A percentile compares a stretch with the other conserved stretches of the same genome.
These are phyloP conservation scores for Meira miltonrushii DNA, from an alignment of 1,284 basidiomycete species.

Conservation along the genomic window DNA sequence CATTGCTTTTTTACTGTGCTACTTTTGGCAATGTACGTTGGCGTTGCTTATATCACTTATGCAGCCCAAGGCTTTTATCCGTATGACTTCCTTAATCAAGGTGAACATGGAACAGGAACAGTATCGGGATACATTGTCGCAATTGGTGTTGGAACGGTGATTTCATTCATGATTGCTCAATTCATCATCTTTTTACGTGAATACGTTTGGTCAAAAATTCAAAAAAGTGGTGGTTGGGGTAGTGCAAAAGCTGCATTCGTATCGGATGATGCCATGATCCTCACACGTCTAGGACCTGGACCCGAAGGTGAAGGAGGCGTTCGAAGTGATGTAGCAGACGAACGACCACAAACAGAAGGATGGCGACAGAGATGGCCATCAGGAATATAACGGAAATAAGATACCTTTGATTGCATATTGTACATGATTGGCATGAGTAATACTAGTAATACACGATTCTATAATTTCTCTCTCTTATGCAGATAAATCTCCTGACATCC, in stretches of 20 bases:
- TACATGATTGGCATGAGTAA: not conserved
- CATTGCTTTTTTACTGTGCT: conserved; percentile 58
- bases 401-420: not conserved
- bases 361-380: conserved; percentile 1
- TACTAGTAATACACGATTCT: not conserved
- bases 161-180: conserved; percentile 28
- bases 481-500: conserved; percentile 44
- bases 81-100: conserved; percentile 33
- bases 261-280: conserved; percentile 28
- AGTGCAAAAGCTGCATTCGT: conserved; percentile 23
- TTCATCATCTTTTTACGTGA: conserved; percentile 26
- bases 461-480: not conserved
- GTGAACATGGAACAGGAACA: conserved; percentile 21
- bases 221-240: conserved; percentile 26
- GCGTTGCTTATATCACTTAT: conserved; percentile 52
- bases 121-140: conserved; percentile 23
- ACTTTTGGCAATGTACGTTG: conserved; percentile 61
- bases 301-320: conserved; percentile 27
- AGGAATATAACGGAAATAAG: not conserved
- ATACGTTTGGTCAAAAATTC: conserved; percentile 19
- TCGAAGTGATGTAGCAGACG: not conserved
- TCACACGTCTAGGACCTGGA: conserved; percentile 29
- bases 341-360: not conserved
- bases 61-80: conserved; percentile 14
- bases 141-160: conserved; percentile 21